Percentiles rank a stretch among this genome's conserved stretches.
Evolutionary conservation across 768 basidiomycete genomes (phyloP).

Genomic region (Tulasnella sp.): DNA sequence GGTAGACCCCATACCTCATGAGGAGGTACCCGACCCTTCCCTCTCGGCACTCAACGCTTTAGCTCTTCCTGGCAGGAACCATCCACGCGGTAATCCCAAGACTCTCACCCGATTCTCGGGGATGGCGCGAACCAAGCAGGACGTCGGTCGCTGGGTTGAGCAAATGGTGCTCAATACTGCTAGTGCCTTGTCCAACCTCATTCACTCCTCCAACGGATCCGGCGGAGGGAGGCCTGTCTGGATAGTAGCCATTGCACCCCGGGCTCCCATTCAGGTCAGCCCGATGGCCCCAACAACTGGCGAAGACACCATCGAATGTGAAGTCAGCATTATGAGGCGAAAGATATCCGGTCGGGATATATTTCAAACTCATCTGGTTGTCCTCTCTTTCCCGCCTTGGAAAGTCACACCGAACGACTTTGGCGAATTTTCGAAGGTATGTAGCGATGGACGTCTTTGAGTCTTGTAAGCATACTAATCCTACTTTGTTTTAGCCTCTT

Average conservation of each 20-base stretch:
- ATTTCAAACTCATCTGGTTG: not conserved
- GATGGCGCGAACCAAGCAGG: not conserved
- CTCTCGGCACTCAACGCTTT: not conserved
- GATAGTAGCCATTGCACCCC: not conserved
- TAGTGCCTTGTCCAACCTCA: not conserved
- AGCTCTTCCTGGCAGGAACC: not conserved
- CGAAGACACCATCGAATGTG: not conserved
- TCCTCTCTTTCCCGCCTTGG: not conserved
- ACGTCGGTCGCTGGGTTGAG: not conserved
- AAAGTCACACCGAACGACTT: slow-evolving; percentile 5
- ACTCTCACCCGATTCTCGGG: not conserved
- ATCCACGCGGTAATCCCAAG: not conserved
- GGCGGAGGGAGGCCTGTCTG: not conserved
- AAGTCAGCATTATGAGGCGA: not conserved
- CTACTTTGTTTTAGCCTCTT: not conserved
- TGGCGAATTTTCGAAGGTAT: not conserved
- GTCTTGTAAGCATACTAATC: not conserved
- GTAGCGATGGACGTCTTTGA: not conserved
- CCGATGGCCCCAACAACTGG: not conserved
- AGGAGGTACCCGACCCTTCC: not conserved
- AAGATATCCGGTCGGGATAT: not conserved
- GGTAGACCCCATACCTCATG: not conserved
- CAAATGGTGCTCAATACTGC: not conserved
- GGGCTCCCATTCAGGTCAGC: not conserved
- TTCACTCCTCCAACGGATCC: not conserved